phyloP scores from a whole-genome alignment of 768 basidiomycete genomes.

The Coprinellus micaceus region DNA sequence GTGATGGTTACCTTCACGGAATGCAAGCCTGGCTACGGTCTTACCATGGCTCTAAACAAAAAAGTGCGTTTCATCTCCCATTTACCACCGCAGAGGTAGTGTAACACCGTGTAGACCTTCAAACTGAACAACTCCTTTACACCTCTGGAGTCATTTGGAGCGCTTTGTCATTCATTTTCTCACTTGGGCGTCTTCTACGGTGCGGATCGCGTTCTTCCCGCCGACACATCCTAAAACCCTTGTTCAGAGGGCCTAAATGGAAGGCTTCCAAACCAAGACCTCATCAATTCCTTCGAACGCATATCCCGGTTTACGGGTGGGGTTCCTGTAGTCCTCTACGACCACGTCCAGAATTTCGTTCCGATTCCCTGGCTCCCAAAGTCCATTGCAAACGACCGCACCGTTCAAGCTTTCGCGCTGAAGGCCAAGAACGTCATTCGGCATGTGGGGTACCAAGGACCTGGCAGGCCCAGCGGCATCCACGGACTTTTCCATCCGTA shows the following conservation, averaged over 20 bases:
- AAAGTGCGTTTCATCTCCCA: too few species aligned
- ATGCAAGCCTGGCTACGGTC: constrained; percentile 88
- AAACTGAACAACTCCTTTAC: constrained; percentile 57
- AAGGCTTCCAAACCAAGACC: constrained; percentile 92
- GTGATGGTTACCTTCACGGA: constrained; percentile 86
- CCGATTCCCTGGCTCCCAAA: constrained; percentile 42
- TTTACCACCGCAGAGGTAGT: constrained; percentile 2
- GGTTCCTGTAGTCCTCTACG: constrained; percentile 78
- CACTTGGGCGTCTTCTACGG: constrained; percentile 95
- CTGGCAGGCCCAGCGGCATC: constrained; percentile 79
- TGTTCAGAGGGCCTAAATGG: constrained; percentile 93
- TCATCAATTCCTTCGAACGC: constrained; percentile 75
- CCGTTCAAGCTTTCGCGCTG: constrained; percentile 49
- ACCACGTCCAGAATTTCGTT: constrained; percentile 59
- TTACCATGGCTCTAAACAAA: constrained; percentile 78
- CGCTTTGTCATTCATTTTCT: constrained; percentile 89
- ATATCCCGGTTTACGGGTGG: constrained; percentile 72
- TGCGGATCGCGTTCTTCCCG: constrained; percentile 29
- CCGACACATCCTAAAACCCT: neutral
- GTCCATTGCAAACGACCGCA: constrained; percentile 36
- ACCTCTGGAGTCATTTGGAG: constrained; percentile 93
- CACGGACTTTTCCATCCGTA: constrained; percentile 90
- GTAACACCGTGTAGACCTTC: constrained; percentile 46
- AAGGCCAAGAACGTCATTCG: constrained; percentile 65
- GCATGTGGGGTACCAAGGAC: constrained; percentile 71